Evolutionary conservation across 805 yeast genomes (phyloP).

Genomic region (Saccharomycopsis synnaedendra): DNA sequence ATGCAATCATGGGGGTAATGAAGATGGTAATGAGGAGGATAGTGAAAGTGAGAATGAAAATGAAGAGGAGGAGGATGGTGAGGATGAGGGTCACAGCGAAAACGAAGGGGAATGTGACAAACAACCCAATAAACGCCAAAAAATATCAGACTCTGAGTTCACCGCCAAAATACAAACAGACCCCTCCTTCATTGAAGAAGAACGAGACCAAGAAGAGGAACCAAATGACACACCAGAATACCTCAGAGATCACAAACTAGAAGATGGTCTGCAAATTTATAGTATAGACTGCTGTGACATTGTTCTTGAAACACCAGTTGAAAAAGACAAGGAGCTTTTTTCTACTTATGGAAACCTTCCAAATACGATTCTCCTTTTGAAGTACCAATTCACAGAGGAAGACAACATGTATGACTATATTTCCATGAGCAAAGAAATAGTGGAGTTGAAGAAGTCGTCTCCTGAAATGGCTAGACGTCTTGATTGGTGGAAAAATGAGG

Average conservation of each 20-base stretch:
- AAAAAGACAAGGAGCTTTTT: constrained; percentile 49
- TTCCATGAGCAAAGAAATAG: constrained; percentile 2
- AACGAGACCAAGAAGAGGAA: constrained; percentile 12
- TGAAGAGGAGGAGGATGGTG: background rate
- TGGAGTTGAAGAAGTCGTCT: background rate
- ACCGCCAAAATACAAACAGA: background rate
- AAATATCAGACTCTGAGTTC: background rate
- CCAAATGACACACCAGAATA: constrained; percentile 14
- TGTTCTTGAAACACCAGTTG: constrained; percentile 32
- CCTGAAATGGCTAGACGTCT: background rate
- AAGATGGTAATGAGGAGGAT: constrained; percentile 13
- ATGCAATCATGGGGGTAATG: constrained; percentile 28
- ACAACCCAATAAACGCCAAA: background rate
- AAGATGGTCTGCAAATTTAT: constrained; percentile 21
- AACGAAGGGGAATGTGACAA: constrained; percentile 17
- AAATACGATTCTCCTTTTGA: constrained; percentile 7
- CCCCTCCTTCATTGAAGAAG: background rate
- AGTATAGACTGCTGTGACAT: constrained; percentile 65
- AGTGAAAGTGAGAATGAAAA: background rate
- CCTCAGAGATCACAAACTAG: constrained; percentile 13
- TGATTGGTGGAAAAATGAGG: constrained; percentile 12
- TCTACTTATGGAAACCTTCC: constrained; percentile 50
- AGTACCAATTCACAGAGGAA: constrained; percentile 8
- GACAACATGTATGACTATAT: constrained; percentile 6
- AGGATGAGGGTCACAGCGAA: constrained; percentile 10